Evolutionary conservation across 2,329 filamentous ascomycete genomes (phyloP).

Genomic region (Fusarium zealandicum): DNA sequence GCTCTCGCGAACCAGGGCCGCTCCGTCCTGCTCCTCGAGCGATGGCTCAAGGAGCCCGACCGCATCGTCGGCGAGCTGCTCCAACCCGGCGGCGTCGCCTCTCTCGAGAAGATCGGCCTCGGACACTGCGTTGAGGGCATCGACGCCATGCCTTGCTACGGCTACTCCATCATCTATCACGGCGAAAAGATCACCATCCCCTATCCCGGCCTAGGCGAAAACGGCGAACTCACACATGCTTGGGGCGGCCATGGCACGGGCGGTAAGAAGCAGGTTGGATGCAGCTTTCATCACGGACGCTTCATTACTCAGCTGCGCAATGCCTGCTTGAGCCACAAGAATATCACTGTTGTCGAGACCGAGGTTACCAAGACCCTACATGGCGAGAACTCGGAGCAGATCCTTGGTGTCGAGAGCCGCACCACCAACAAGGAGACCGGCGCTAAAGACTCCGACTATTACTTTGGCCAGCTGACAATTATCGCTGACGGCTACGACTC

Average conservation of each 20-base stretch:
- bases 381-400: constrained; percentile 70
- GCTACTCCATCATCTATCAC: constrained; percentile 89
- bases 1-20: constrained; percentile 88
- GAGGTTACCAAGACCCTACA: constrained; percentile 80
- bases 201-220: constrained; percentile 72
- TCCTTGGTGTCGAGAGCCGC: constrained; percentile 82
- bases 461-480: constrained; percentile 88
- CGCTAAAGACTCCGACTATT: constrained; percentile 71
- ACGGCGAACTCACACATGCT: constrained; percentile 50
- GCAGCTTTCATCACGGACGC: constrained; percentile 90
- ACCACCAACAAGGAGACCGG: constrained; percentile 66
- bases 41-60: constrained; percentile 89
- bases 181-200: constrained; percentile 75
- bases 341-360: constrained; percentile 91
- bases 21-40: constrained; percentile 88
- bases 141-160: constrained; percentile 81
- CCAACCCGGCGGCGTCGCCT: constrained; percentile 87
- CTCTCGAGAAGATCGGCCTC: constrained; percentile 82
- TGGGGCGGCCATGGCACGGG: constrained; percentile 48
- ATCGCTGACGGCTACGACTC: constrained; percentile 92
- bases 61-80: constrained; percentile 95
- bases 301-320: constrained; percentile 85
- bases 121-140: constrained; percentile 85
- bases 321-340: constrained; percentile 76
- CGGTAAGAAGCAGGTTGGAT: constrained; percentile 66